A percentile compares a stretch with the other conserved stretches of the same genome.
Evolutionary conservation across 148 eudicot genomes (phyloP).

Genomic region (Pouteria glomerata): DNA sequence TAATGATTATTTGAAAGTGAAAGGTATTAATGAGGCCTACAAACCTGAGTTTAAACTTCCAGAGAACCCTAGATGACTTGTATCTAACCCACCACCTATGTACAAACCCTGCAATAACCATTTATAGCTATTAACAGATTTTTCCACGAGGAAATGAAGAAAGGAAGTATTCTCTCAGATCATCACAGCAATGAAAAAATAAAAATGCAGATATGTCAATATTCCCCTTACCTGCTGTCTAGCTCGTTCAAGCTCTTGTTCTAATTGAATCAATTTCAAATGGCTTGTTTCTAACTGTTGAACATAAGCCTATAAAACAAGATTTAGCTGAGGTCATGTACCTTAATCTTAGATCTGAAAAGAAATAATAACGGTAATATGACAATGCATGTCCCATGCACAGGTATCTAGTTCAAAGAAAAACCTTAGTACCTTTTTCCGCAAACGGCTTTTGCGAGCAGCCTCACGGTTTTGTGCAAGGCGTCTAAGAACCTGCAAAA

Average conservation of each 20-base stretch:
- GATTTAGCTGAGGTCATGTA: slow-evolving; percentile 9
- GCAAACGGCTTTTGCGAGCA: slow-evolving; percentile 94
- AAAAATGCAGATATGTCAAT: background rate
- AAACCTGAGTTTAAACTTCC: slow-evolving; percentile 69
- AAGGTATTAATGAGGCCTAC: slow-evolving; percentile 23
- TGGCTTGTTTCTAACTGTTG: slow-evolving; percentile 89
- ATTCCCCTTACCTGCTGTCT: slow-evolving; percentile 62
- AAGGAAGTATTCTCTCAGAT: background rate
- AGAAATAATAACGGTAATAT: background rate
- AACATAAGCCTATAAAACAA: slow-evolving; percentile 70
- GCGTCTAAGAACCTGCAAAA: slow-evolving; percentile 73
- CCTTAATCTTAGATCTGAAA: background rate
- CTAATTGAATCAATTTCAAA: slow-evolving; percentile 70
- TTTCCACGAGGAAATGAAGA: background rate
- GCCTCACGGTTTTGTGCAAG: slow-evolving; percentile 99
- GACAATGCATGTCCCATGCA: background rate
- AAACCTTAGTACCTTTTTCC: slow-evolving; percentile 68
- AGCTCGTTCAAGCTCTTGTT: slow-evolving; percentile 81
- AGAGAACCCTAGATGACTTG: slow-evolving; percentile 41
- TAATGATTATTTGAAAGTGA: background rate
- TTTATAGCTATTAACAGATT: slow-evolving; percentile 2
- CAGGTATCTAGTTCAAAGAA: background rate
- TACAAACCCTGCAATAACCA: slow-evolving; percentile 54
- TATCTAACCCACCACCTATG: slow-evolving; percentile 53
- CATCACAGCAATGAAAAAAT: background rate